These are phyloP conservation scores for Patellaria atrata DNA, from an alignment of 495 filamentous ascomycete species.

Conservation along the genomic window DNA sequence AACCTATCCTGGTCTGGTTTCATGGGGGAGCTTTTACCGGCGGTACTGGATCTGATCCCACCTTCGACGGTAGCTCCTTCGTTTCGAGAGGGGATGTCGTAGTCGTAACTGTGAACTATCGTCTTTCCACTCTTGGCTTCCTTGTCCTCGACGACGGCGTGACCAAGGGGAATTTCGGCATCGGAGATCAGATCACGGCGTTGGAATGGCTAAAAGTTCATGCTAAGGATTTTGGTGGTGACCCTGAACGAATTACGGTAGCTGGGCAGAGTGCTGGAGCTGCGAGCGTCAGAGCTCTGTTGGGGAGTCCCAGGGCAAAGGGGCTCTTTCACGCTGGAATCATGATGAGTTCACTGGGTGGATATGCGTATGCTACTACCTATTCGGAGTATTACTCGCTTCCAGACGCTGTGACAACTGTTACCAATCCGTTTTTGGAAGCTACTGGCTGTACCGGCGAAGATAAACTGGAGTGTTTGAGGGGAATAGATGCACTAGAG, in stretches of 20 bases:
- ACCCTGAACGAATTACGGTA: slow-evolving; percentile 24
- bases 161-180: slow-evolving; percentile 41
- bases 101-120: slow-evolving; percentile 35
- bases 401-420: slow-evolving; percentile 26
- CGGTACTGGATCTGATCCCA: slow-evolving; percentile 21
- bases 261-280: slow-evolving; percentile 42
- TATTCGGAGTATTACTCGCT: slow-evolving; percentile 37
- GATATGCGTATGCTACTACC: slow-evolving; percentile 25
- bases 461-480: slow-evolving; percentile 31
- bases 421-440: slow-evolving; percentile 27
- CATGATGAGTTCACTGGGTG: slow-evolving; percentile 35
- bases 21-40: slow-evolving; percentile 21
- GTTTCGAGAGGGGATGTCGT: slow-evolving; percentile 35
- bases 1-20: slow-evolving; percentile 36
- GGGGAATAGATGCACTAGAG: slow-evolving; percentile 28
- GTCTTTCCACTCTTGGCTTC: slow-evolving; percentile 31
- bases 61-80: slow-evolving; percentile 34
- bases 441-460: slow-evolving; percentile 31
- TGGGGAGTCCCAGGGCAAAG: slow-evolving; percentile 33
- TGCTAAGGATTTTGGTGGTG: slow-evolving; percentile 22
- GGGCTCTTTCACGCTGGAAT: slow-evolving; percentile 36
- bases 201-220: slow-evolving; percentile 21
- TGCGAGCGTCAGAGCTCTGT: slow-evolving; percentile 36
- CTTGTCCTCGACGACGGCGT: slow-evolving; percentile 21
- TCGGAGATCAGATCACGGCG: slow-evolving; percentile 32